Conservation (phyloP, 345 rosid species). For the Cardamine occulta region DNA sequence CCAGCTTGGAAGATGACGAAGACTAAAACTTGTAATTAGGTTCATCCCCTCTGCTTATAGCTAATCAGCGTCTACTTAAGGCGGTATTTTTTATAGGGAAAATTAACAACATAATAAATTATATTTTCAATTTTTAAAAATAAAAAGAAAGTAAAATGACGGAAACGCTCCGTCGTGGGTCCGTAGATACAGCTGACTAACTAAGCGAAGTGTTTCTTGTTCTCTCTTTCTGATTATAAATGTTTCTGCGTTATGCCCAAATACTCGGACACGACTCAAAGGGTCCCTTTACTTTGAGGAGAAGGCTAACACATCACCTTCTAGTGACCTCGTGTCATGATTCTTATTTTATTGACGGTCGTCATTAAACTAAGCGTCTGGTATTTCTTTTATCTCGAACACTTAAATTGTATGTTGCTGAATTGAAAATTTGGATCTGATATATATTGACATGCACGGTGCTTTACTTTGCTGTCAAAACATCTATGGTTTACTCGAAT, state of each 20-base stretch:
- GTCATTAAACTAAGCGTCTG: not conserved
- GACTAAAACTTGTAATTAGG: constrained; percentile 12
- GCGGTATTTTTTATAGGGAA: constrained; percentile 2
- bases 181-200: constrained; percentile 27
- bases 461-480: not conserved
- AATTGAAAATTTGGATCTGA: not conserved
- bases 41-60: constrained; percentile 41
- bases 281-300: not conserved
- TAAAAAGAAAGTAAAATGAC: constrained; percentile 5
- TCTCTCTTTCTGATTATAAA: not conserved
- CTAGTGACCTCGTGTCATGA: not conserved
- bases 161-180: constrained; percentile 26
- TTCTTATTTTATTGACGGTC: not conserved
- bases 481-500: not conserved
- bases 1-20: constrained; percentile 23
- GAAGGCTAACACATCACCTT: not conserved
- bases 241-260: not conserved
- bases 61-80: constrained; percentile 28
- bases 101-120: not conserved
- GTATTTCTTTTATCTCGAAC: not conserved
- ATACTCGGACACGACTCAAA: not conserved
- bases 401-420: not conserved
- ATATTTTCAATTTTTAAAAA: not conserved
- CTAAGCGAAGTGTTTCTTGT: not conserved
- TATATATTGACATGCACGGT: not conserved